Conservation (phyloP, 2,329 filamentous ascomycete genomes). For the Didymella segeticola region DNA sequence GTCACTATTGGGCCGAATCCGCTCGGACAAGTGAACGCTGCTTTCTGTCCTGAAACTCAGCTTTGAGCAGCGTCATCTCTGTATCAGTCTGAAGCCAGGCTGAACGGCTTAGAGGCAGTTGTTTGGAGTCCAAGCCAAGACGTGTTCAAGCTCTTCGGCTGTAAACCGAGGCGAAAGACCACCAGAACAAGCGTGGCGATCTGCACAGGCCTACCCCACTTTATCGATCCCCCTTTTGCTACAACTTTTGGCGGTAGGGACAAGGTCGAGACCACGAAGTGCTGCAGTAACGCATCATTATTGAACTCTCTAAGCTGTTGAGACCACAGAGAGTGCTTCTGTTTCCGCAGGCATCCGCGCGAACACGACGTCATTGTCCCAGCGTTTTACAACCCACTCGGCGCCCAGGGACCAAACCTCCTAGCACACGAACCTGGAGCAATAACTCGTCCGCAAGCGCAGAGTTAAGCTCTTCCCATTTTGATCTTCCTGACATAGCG, state of each 20-base stretch:
- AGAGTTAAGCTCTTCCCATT: constrained; percentile 6
- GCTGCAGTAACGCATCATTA: background rate
- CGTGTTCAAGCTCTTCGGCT: background rate
- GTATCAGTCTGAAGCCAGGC: constrained; percentile 1
- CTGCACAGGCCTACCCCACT: constrained; percentile 10
- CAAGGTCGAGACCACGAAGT: background rate
- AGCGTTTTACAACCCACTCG: background rate
- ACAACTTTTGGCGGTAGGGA: background rate
- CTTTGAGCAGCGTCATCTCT: background rate
- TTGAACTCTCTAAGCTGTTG: background rate
- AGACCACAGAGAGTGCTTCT: background rate
- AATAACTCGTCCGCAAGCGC: constrained; percentile 11
- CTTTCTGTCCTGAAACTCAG: background rate
- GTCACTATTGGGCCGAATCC: background rate
- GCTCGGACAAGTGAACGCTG: background rate
- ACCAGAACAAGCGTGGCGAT: constrained; percentile 3
- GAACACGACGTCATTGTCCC: constrained; percentile 9
- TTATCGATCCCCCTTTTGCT: background rate
- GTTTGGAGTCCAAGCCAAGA: background rate
- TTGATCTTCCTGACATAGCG: constrained; percentile 16
- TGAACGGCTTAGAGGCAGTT: background rate
- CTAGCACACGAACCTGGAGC: constrained; percentile 15
- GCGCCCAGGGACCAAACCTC: constrained; percentile 5
- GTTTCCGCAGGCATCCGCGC: constrained; percentile 9
- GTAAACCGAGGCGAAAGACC: background rate